Evolutionary conservation across 352 stramenopile species (phyloP), one percentile per base, ranked within the genome.

Genomic region (Phytophthora pini): DNA sequence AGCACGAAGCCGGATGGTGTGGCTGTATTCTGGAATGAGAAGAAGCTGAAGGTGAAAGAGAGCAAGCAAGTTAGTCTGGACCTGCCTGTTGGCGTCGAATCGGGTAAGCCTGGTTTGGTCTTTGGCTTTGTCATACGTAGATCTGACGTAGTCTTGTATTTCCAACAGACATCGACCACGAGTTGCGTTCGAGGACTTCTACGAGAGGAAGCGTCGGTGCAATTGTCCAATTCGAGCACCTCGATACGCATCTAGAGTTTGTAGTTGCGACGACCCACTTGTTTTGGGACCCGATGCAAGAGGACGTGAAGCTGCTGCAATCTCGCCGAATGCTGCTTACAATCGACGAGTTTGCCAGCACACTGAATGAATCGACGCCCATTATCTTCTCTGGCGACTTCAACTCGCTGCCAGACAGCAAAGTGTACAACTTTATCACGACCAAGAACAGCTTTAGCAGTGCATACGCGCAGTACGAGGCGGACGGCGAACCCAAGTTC

Each of bases 221-320:
- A 5, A 57, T 90, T 45, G 68, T 68, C 2, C 70, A 88, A 57
- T 92, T 93, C n/a, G 61, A 84, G 60, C 66, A 77, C 43, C 4
- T 61, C 4, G 45, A 69, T n/a, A 59, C 57, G 3, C 56, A 68
- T 17, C 61, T 80, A 1, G 65, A 77, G 34, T 88, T 95, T 47
- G 65, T 91, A 4, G 59, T 92, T 7, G 82, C 82, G n/a, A 93
- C 84, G n/a, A 93, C 87, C 20, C 87, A 95, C 61, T 68, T 95
- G 51, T 95, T 94, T 61, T 95, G 87, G 87, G 85, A 95, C 40
- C 87, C 87, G 3, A 63, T 74, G 52, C 84, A 94, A 67, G 87
- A 91, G 73, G 85, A 95, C 57, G 85, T 95, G 6, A 95, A 95
- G 56, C 56, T 94, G 17, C 69, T 91, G n/a, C 87, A 95, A 56